These are phyloP conservation scores for Colletotrichum sublineola DNA, from an alignment of 2,329 filamentous ascomycete genomes.

Conservation along the genomic window DNA sequence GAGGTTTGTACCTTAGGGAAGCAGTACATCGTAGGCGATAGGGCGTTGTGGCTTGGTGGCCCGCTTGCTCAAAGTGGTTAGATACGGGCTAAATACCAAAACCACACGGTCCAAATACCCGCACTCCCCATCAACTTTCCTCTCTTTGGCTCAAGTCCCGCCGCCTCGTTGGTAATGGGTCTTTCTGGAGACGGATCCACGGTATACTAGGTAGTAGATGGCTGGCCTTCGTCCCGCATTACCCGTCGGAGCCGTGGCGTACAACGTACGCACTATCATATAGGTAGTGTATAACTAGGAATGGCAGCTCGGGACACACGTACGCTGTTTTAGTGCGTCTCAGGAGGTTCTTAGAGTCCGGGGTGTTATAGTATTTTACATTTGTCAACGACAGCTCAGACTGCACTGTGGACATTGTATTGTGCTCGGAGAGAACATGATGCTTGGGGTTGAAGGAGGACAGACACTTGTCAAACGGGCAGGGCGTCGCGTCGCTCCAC, in stretches of 20 bases:
- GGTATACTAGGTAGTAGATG: neutral
- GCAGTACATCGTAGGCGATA: no score
- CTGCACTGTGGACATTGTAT: neutral
- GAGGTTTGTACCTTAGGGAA: no score
- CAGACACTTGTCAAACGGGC: neutral
- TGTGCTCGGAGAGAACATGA: neutral
- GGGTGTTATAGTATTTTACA: neutral
- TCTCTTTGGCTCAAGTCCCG: neutral
- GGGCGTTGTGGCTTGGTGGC: no score
- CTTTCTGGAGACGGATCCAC: constrained; percentile 12
- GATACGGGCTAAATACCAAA: no score
- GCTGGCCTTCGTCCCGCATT: constrained; percentile 17
- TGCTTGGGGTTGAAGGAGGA: neutral
- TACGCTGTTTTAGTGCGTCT: constrained; percentile 9
- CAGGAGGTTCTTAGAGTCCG: neutral
- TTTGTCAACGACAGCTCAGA: neutral
- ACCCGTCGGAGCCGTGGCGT: neutral
- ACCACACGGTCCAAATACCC: no score
- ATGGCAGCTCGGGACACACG: neutral
- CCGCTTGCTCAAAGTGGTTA: no score
- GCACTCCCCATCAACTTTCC: neutral
- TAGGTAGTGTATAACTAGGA: neutral
- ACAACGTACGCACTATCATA: neutral
- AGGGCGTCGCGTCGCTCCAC: constrained; percentile 14
- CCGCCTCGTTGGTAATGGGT: constrained; percentile 25